Evolutionary conservation across 805 yeast genomes (phyloP).

Genomic region (Pachysolen tannophilus): DNA sequence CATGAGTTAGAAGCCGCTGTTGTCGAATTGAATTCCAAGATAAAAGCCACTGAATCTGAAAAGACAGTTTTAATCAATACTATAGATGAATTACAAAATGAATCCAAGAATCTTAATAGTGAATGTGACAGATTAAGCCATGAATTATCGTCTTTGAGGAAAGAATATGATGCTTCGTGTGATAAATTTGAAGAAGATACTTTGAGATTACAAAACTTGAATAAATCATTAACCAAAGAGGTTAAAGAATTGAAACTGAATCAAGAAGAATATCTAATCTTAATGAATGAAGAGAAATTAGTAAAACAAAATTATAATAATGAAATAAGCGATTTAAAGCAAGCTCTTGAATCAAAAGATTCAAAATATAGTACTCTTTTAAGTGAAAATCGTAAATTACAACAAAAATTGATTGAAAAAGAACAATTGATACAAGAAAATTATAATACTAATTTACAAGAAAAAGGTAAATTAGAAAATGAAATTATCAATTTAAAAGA

Average conservation of each 20-base stretch:
- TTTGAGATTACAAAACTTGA: conserved; percentile 31
- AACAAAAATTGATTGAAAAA: conserved; percentile 3
- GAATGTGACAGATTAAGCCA: conserved; percentile 46
- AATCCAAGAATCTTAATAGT: conserved; percentile 34
- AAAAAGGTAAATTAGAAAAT: conserved; percentile 3
- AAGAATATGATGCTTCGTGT: conserved; percentile 28
- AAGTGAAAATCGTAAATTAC: conserved; percentile 11
- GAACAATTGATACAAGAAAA: conserved; percentile 8
- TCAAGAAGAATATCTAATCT: conserved; percentile 25
- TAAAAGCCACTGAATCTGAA: conserved; percentile 12
- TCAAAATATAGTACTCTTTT: conserved; percentile 13
- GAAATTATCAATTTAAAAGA: conserved; percentile 6
- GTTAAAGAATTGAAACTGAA: conserved; percentile 26
- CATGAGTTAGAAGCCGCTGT: conserved; percentile 32
- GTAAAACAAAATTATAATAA: conserved; percentile 37
- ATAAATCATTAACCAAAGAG: conserved; percentile 30
- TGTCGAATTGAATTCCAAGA: conserved; percentile 19
- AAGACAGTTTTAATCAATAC: conserved; percentile 7
- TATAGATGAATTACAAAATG: conserved; percentile 19
- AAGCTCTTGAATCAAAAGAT: conserved; percentile 17
- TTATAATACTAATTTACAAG: conserved; percentile 3
- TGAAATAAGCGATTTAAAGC: conserved; percentile 28
- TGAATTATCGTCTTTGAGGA: conserved; percentile 29
- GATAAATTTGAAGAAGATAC: conserved; percentile 32
- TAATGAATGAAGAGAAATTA: conserved; percentile 31